phyloP scores from a whole-genome alignment of 169 alveolate species.

The Plasmodium yoelii region DNA sequence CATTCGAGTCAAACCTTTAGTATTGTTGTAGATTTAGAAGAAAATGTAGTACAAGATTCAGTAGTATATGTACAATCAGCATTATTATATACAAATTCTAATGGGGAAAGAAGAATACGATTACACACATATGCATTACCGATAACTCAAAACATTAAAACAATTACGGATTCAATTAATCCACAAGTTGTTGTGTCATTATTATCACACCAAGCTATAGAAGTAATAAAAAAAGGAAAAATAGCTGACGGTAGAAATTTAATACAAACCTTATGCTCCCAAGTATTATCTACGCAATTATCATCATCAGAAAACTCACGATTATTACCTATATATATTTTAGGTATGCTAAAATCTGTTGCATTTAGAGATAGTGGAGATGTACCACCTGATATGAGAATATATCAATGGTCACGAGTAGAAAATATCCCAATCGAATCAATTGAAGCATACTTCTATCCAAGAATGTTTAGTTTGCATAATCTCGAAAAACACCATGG shows the following conservation, averaged over 20 bases:
- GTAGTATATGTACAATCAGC: slow-evolving; percentile 96
- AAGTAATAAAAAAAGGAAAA: slow-evolving; percentile 82
- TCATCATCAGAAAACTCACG: slow-evolving; percentile 77
- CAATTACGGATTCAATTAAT: slow-evolving; percentile 83
- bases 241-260: slow-evolving; percentile 87
- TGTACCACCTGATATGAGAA: slow-evolving; percentile 84
- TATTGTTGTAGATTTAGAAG: slow-evolving; percentile 89
- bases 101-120: slow-evolving; percentile 98
- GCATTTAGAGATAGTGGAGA: slow-evolving; percentile 88
- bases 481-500: slow-evolving; percentile 78
- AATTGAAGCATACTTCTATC: slow-evolving; percentile 87
- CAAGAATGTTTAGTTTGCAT: slow-evolving; percentile 86
- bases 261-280: slow-evolving; percentile 86
- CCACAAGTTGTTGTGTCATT: slow-evolving; percentile 85
- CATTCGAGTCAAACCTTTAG: slow-evolving; percentile 92
- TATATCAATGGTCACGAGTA: slow-evolving; percentile 87
- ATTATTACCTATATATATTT: slow-evolving; percentile 80
- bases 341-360: slow-evolving; percentile 88
- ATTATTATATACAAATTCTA: slow-evolving; percentile 95
- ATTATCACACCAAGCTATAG: slow-evolving; percentile 84
- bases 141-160: slow-evolving; percentile 90
- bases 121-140: slow-evolving; percentile 96
- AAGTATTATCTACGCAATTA: slow-evolving; percentile 78
- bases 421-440: slow-evolving; percentile 84
- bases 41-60: slow-evolving; percentile 83